Evolutionary conservation across 75 land plant species (phyloP).

Genomic region (Pinus taeda): DNA sequence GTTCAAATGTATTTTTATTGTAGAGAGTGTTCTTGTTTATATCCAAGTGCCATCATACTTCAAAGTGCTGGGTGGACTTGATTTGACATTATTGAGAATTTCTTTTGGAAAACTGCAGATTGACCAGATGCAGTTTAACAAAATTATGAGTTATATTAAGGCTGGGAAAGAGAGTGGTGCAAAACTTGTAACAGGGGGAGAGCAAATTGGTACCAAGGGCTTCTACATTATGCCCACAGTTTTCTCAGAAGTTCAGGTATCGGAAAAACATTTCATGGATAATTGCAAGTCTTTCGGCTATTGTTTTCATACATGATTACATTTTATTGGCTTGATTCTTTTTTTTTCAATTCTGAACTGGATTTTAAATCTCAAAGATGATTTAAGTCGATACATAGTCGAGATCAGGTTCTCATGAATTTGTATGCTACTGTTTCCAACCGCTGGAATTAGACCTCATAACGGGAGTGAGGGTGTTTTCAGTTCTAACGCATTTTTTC

Average conservation of each 20-base stretch:
- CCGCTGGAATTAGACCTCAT: neutral
- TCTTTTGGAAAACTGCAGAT: slow-evolving; percentile 12
- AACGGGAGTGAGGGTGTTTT: neutral
- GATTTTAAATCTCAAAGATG: too few species aligned
- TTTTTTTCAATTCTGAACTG: too few species aligned
- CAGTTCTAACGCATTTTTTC: neutral
- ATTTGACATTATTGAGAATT: neutral
- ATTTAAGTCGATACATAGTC: too few species aligned
- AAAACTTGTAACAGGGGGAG: slow-evolving; percentile 45
- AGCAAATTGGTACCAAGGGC: slow-evolving; percentile 37
- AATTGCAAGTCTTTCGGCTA: neutral
- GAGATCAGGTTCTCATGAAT: too few species aligned
- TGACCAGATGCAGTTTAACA: slow-evolving; percentile 40
- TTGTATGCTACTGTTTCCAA: neutral
- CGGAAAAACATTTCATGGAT: neutral
- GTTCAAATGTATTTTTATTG: slow-evolving; percentile 3
- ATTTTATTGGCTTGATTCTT: neutral
- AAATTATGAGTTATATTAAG: slow-evolving; percentile 37
- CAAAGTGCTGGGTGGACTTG: neutral
- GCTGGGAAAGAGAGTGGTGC: slow-evolving; percentile 41
- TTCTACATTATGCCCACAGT: slow-evolving; percentile 55
- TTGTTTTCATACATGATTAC: neutral
- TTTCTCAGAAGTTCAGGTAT: slow-evolving; percentile 45
- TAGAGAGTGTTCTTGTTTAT: neutral
- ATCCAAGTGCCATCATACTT: neutral